Percentiles rank a stretch among this genome's conserved stretches.
Evolutionary conservation across 2,329 filamentous ascomycete species (phyloP).

Genomic region (Aciculosporium take): DNA sequence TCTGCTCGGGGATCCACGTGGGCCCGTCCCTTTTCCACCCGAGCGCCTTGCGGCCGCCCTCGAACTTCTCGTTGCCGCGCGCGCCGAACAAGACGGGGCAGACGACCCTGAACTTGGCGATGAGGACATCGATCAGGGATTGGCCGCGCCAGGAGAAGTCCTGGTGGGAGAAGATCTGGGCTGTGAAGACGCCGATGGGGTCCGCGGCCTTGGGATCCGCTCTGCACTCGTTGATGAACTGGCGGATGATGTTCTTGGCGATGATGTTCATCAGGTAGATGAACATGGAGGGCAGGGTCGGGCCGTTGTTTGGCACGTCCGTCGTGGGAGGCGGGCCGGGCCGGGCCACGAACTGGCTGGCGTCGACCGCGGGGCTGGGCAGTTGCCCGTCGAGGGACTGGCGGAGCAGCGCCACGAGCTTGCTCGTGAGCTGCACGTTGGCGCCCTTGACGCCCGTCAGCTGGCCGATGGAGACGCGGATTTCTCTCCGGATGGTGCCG

Average conservation of each 20-base stretch:
- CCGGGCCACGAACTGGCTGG: conserved; percentile 37
- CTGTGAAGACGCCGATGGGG: conserved; percentile 63
- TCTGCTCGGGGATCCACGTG: conserved; percentile 50
- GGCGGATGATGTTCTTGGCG: conserved; percentile 56
- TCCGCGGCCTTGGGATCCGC: conserved; percentile 54
- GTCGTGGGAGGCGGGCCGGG: conserved; percentile 28
- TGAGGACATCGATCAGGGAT: conserved; percentile 66
- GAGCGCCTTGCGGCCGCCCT: conserved; percentile 49
- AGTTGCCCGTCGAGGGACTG: conserved; percentile 37
- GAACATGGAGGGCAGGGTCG: conserved; percentile 46
- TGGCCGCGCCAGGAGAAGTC: conserved; percentile 53
- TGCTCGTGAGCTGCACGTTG: conserved; percentile 32
- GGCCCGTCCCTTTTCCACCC: conserved; percentile 57
- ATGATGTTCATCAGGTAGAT: conserved; percentile 68
- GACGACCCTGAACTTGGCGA: conserved; percentile 66
- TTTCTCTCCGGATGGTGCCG: conserved; percentile 57
- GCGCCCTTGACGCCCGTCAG: conserved; percentile 49
- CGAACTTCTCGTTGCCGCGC: conserved; percentile 59
- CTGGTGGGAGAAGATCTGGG: conserved; percentile 57
- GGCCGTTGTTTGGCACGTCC: conserved; percentile 36
- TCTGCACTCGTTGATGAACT: conserved; percentile 53
- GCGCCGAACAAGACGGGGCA: conserved; percentile 83
- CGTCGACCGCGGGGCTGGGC: conserved; percentile 38
- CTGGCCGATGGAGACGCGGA: conserved; percentile 61
- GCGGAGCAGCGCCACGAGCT: conserved; percentile 29